Percentiles rank a stretch among this genome's conserved stretches.
phyloP scores from a whole-genome alignment of 495 filamentous ascomycete species.

The Aspergillus panamensis region DNA sequence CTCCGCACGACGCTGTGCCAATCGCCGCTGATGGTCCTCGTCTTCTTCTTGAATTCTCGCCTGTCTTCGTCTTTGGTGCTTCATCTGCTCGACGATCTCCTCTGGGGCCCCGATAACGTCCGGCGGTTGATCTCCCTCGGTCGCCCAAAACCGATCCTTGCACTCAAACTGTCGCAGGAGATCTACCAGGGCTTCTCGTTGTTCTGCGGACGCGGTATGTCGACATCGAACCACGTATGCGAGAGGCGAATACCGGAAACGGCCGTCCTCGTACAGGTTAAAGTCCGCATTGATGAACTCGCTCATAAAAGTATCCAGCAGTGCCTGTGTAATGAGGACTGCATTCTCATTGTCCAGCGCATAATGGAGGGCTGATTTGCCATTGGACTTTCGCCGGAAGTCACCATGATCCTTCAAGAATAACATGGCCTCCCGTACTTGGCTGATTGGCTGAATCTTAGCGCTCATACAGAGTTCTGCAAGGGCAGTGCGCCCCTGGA shows the following conservation, averaged over 20 bases:
- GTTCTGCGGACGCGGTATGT: conserved; percentile 1
- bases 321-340: conserved; percentile 3
- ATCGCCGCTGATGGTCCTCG: conserved; percentile 11
- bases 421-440: conserved; percentile 7
- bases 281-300: conserved; percentile 11
- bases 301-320: conserved; percentile 10
- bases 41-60: conserved; percentile 3
- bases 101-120: conserved; percentile 11
- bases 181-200: conserved; percentile 3
- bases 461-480: conserved; percentile 9
- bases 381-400: conserved; percentile 10
- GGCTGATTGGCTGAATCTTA: conserved; percentile 4
- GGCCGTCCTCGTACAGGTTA: conserved; percentile 13
- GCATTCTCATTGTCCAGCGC: conserved; percentile 13
- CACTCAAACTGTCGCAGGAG: conserved; percentile 10
- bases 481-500: conserved; percentile 9
- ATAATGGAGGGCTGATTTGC: conserved; percentile 11
- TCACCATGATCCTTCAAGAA: conserved; percentile 8
- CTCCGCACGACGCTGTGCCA: conserved; percentile 3
- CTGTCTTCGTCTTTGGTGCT: neutral
- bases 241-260: conserved; percentile 9
- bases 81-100: neutral
- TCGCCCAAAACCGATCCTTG: conserved; percentile 11
- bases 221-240: conserved; percentile 7
- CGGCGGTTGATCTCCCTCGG: conserved; percentile 10